Evolutionary conservation across 805 yeast genomes (phyloP).

Genomic region (Cyberlindnera euphorbiae): DNA sequence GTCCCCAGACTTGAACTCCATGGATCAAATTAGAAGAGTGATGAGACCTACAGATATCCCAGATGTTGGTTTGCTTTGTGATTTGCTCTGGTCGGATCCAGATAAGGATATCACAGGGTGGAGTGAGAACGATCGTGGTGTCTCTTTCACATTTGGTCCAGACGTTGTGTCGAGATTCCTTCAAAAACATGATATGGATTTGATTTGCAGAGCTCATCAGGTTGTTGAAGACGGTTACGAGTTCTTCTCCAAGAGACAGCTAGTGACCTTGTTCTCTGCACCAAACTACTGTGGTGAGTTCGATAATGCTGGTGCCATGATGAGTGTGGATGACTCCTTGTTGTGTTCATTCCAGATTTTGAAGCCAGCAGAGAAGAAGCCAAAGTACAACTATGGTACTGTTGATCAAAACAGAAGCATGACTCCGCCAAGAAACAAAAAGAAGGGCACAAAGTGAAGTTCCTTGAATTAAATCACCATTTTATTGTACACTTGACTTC

Average conservation of each 20-base stretch:
- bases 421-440: constrained; percentile 56
- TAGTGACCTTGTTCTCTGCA: constrained; percentile 92
- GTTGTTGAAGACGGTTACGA: constrained; percentile 99
- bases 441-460: constrained; percentile 43
- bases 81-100: constrained; percentile 96
- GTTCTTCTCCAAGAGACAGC: constrained; percentile 91
- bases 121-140: constrained; percentile 99
- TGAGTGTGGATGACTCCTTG: constrained; percentile 95
- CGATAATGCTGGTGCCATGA: constrained; percentile 99
- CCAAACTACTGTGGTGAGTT: constrained; percentile 99
- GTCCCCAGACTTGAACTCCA: constrained; percentile 93
- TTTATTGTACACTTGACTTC: constrained; percentile 1
- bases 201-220: constrained; percentile 97
- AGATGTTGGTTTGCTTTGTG: constrained; percentile 94
- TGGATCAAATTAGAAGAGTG: constrained; percentile 98
- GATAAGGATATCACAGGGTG: constrained; percentile 98
- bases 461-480: neutral
- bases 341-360: constrained; percentile 94
- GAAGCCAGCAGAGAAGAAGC: constrained; percentile 97
- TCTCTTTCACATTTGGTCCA: constrained; percentile 99
- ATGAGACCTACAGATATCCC: constrained; percentile 99
- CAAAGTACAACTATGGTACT: constrained; percentile 47
- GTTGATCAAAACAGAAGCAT: constrained; percentile 45
- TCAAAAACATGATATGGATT: constrained; percentile 96
- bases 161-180: constrained; percentile 95